phyloP scores from a whole-genome alignment of 441 rosid genomes.

The Raphanus hybrid region DNA sequence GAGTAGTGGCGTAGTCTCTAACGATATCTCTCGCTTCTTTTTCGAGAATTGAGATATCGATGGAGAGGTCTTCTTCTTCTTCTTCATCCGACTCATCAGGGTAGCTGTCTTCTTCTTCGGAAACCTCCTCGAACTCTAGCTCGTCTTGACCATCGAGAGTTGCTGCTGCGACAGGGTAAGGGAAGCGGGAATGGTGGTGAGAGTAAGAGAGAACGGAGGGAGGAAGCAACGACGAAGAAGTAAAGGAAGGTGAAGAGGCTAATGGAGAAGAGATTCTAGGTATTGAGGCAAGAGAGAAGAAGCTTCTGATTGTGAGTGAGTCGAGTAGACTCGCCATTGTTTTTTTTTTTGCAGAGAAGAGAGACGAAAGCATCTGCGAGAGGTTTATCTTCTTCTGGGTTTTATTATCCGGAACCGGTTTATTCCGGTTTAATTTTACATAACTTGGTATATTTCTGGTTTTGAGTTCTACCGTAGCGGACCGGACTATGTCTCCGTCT shows the following conservation, averaged over 20 bases:
- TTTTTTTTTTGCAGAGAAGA: constrained; percentile 11
- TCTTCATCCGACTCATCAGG: constrained; percentile 36
- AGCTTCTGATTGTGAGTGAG: constrained; percentile 38
- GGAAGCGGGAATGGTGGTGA: constrained; percentile 38
- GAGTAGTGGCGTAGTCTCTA: constrained; percentile 55
- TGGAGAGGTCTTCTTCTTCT: constrained; percentile 23
- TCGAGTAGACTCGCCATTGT: constrained; percentile 46
- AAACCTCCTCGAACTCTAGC: constrained; percentile 35
- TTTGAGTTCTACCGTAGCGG: too few relatives aligned
- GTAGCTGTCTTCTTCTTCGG: constrained; percentile 35
- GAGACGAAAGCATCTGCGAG: constrained; percentile 4
- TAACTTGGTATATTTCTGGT: background rate
- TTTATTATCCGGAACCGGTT: constrained; percentile 25
- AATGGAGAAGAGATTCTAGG: constrained; percentile 27
- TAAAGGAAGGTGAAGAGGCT: constrained; percentile 23
- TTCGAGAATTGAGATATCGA: constrained; percentile 71
- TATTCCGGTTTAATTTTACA: background rate
- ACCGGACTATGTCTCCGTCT: too few relatives aligned
- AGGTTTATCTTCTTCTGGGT: constrained; percentile 41
- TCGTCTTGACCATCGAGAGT: constrained; percentile 35
- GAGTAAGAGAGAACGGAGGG: constrained; percentile 42
- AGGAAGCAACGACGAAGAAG: constrained; percentile 35
- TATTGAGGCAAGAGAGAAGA: constrained; percentile 24
- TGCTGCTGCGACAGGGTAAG: constrained; percentile 33
- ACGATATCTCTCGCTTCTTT: constrained; percentile 71